Base-by-base conservation (phyloP, 2,329 filamentous ascomycete species). In the Penicillium polonicum region DNA sequence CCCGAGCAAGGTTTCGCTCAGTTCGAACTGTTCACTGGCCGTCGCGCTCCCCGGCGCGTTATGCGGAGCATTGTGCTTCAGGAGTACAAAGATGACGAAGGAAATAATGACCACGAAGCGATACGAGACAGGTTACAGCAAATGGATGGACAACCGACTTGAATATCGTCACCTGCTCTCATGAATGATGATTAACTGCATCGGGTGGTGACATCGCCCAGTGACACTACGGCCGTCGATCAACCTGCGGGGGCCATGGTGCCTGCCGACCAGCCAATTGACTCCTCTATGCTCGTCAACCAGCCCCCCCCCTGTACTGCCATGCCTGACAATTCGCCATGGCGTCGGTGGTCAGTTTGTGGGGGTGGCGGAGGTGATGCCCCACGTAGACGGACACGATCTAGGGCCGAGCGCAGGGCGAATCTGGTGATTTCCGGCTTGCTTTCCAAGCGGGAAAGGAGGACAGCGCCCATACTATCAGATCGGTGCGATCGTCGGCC, bases 151-250 rank as follows among this genome's bases (percentile, higher is more conserved):
- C 70, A 72, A 44, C 67, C 70, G 7, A 67, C 64, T 17, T 74
- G 64, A 72, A 29, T 23, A 21, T 27, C 19, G 87, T 87, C 62
- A 87, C 87, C 39, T 89, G 86, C 1, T 41, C 25, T 12, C 5
- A 31, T 2, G 13, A 17, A 43, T 51, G n/a, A 43, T 31, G 23
- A 33, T 33, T 12, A 51, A 31, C 9, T 17, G 21, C 13, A 12
- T 6, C n/a, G 15, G n/a, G 25, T 19, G 25, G n/a, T 21, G 7
- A 10, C 33, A 21, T n/a, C 15, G 6, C 12, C 13, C n/a, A 33
- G 31, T 33, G 31, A 15, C 12, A 33, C 12, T 15, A 33, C 31
- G 31, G 12, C 12, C 12, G 46, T 38, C 3, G 17, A 38, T n/a
- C 35, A 38, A n/a, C 35, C 35, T n/a, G 35, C 7, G 17, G 35